These are phyloP conservation scores for Penicillium sp. DNA, from an alignment of 2,329 filamentous ascomycete genomes.

Conservation along the genomic window DNA sequence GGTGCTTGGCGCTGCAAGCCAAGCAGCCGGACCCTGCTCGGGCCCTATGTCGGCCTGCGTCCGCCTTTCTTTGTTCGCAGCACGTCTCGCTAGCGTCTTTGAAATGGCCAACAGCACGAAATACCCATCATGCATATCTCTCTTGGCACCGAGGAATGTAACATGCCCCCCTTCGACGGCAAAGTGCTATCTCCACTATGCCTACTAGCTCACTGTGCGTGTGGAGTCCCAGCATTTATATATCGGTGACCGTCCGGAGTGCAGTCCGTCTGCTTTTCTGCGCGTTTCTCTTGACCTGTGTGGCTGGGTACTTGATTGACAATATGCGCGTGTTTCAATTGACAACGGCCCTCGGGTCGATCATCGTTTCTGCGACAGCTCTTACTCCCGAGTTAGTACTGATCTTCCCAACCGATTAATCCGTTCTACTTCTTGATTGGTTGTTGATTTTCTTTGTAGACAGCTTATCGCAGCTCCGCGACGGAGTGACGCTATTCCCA, in stretches of 20 bases:
- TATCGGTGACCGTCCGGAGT: background rate
- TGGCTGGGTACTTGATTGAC: constrained; percentile 5
- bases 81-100: background rate
- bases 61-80: constrained; percentile 6
- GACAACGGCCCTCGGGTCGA: constrained; percentile 24
- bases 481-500: constrained; percentile 35
- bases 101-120: background rate
- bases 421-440: background rate
- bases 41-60: background rate
- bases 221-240: background rate
- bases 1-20: constrained; percentile 22
- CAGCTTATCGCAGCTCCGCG: constrained; percentile 37
- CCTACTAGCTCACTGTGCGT: background rate
- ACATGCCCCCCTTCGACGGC: constrained; percentile 12
- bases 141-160: constrained; percentile 18
- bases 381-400: constrained; percentile 30
- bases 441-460: constrained; percentile 17
- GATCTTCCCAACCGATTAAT: background rate
- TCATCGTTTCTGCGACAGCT: constrained; percentile 22
- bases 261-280: background rate
- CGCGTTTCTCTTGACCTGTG: constrained; percentile 1
- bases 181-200: background rate
- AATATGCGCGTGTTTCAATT: constrained; percentile 25
- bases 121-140: constrained; percentile 11
- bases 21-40: constrained; percentile 4